Conservation (phyloP, 2,329 filamentous ascomycete genomes). For the Aspergillus fructus region DNA sequence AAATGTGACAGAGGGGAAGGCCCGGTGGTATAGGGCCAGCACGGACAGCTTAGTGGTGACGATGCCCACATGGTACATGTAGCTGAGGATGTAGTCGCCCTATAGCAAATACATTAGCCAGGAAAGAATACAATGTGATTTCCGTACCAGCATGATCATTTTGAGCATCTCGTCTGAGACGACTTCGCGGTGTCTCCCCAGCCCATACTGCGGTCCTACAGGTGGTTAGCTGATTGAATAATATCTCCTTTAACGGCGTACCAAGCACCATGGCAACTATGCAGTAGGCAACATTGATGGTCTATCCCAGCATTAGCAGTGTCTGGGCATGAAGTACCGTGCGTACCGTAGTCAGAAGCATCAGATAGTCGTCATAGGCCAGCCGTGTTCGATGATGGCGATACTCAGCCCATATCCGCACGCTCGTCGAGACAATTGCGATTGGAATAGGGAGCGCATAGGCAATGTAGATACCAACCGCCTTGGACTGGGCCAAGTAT, state of each 20-base stretch:
- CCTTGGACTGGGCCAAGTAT: constrained; percentile 13
- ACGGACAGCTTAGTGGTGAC: constrained; percentile 18
- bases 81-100: constrained; percentile 19
- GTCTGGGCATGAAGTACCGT: too few relatives aligned
- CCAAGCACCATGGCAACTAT: too few relatives aligned
- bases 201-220: constrained; percentile 17
- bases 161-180: constrained; percentile 6
- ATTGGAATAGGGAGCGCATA: constrained; percentile 18
- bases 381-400: constrained; percentile 4
- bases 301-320: too few relatives aligned
- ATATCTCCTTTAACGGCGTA: too few relatives aligned
- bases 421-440: constrained; percentile 11
- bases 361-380: constrained; percentile 16
- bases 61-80: constrained; percentile 17
- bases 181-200: constrained; percentile 14
- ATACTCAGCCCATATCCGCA: constrained; percentile 16
- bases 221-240: too few relatives aligned
- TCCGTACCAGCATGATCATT: constrained; percentile 15
- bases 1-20: constrained; percentile 13
- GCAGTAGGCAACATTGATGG: too few relatives aligned
- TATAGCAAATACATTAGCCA: too few relatives aligned
- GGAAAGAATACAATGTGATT: too few relatives aligned
- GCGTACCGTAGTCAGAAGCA: constrained; percentile 17
- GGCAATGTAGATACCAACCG: constrained; percentile 7
- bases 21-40: constrained; percentile 15